These are phyloP conservation scores for Sugiyamaella mastotermitis DNA, from an alignment of 805 yeast species.

Conservation along the genomic window DNA sequence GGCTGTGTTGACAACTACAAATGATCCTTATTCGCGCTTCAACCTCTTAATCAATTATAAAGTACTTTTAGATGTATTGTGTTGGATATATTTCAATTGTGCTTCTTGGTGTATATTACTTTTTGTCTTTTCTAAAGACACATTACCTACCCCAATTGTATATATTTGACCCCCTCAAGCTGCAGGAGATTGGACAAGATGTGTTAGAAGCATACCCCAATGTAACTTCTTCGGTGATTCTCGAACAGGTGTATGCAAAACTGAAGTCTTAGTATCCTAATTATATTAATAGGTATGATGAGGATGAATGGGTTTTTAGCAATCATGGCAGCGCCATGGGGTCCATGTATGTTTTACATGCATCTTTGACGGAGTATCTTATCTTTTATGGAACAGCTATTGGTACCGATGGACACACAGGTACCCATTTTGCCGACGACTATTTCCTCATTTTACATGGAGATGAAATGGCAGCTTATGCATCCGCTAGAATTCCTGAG, in stretches of 20 bases:
- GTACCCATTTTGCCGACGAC: constrained; percentile 95
- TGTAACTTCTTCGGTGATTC: constrained; percentile 50
- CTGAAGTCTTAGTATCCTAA: constrained; percentile 66
- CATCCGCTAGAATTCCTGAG: constrained; percentile 58
- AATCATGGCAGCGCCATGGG: constrained; percentile 98
- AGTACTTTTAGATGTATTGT: no score
- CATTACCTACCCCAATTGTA: constrained; percentile 56
- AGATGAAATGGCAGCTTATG: constrained; percentile 64
- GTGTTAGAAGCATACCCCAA: constrained; percentile 31
- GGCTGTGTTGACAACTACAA: no score
- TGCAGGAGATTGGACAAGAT: constrained; percentile 56
- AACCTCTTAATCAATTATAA: no score
- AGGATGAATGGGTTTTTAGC: constrained; percentile 90
- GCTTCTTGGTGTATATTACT: constrained; percentile 16
- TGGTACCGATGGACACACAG: constrained; percentile 96
- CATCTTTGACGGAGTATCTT: constrained; percentile 87
- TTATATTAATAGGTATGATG: constrained; percentile 61
- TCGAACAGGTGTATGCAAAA: constrained; percentile 54
- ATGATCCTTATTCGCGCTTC: no score
- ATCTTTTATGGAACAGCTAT: constrained; percentile 89
- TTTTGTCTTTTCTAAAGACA: constrained; percentile 21
- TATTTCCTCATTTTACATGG: constrained; percentile 89
- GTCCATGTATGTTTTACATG: constrained; percentile 89
- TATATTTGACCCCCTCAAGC: constrained; percentile 59
- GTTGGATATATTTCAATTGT: constrained; percentile 16